Base-by-base conservation (phyloP, 1,284 basidiomycete species). In the Chalciporus sp. region DNA sequence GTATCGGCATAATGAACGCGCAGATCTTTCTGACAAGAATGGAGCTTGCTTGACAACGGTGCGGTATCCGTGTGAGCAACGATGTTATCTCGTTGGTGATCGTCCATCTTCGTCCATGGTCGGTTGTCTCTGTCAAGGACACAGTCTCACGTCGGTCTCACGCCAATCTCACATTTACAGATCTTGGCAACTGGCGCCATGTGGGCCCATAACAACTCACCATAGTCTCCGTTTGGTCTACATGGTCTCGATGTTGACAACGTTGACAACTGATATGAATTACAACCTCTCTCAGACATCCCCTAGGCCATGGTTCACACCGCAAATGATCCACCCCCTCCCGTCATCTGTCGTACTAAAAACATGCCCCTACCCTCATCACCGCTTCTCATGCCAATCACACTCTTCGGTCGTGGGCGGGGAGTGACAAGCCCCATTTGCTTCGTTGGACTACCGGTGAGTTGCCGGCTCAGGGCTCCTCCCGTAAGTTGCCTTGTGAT, bases 341-440 rank as follows among this genome's bases (percentile, higher is more conserved):
- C 88, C 6, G 89, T 91, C 76, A 91, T 76, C 67, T 91, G 88
- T 60, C 78, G 73, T 35, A 86, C 83, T 49, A 87, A 69, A 65
- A 78, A 84, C 81, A 86, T 84, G 28, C 84, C 85, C 56, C 84
- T 73, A 3, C 84, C 84, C 64, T 83, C 82, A 59, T 85, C 84
- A 35, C 75, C 73, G 52, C 68, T 75, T 57, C 84, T 75, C 68
- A 83, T 78, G 17, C 83, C 84, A 56, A 85, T 77, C 20, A 84
- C 82, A 62, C 84, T 86, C 72, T 83, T 86, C 8, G 85, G 84
- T 51, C 85, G 72, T 29, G 83, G 77, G 37, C 73, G 70, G 19
- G 64, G 68, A 7, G 69, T 70, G 0, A 46, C 57, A 2, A 60
- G 57, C 43, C 74, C 71, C 37, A 82, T 52, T 57, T 84, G 82